Percentiles rank a stretch among this genome's conserved stretches.
These are phyloP conservation scores for Pseudozyma tsukubaensis DNA, from an alignment of 1,284 basidiomycete species.

Conservation along the genomic window DNA sequence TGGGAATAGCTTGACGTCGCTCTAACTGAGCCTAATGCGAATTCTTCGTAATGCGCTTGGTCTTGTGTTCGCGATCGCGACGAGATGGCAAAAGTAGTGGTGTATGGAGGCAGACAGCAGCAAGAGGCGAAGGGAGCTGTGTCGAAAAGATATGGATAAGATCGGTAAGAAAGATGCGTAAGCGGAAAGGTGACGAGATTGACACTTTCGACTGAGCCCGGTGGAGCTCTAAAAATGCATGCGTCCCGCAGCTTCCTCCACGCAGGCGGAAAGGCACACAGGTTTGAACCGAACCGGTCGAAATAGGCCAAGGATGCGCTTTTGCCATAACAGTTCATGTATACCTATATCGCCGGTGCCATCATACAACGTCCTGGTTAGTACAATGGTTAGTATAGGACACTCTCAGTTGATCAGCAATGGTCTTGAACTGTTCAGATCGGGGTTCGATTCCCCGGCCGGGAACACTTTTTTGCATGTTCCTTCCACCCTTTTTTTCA, in stretches of 20 bases:
- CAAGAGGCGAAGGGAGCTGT: neutral
- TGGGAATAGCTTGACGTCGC: neutral
- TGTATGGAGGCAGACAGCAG: no score
- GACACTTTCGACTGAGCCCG: conserved; percentile 9
- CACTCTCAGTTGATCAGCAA: neutral
- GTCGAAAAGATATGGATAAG: neutral
- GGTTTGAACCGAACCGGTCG: neutral
- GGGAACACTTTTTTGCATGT: conserved; percentile 25
- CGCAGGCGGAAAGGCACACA: neutral
- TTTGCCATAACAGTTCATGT: no score
- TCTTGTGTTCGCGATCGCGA: no score
- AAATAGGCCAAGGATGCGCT: no score
- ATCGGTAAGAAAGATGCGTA: neutral
- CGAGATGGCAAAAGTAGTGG: no score
- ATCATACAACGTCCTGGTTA: neutral
- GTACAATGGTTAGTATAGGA: conserved; percentile 5
- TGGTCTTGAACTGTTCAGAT: conserved; percentile 35
- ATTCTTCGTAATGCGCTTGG: no score
- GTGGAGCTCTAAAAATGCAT: conserved; percentile 13
- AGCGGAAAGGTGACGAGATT: conserved; percentile 2
- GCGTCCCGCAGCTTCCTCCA: neutral
- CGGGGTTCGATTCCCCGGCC: conserved; percentile 55
- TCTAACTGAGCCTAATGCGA: no score
- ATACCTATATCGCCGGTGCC: no score
- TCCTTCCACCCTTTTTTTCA: no score